A percentile compares a stretch with the other conserved stretches of the same genome.
Evolutionary conservation across 192 early-diverging fungal genomes (phyloP).

Genomic region (Tieghemiomyces parasiticus): DNA sequence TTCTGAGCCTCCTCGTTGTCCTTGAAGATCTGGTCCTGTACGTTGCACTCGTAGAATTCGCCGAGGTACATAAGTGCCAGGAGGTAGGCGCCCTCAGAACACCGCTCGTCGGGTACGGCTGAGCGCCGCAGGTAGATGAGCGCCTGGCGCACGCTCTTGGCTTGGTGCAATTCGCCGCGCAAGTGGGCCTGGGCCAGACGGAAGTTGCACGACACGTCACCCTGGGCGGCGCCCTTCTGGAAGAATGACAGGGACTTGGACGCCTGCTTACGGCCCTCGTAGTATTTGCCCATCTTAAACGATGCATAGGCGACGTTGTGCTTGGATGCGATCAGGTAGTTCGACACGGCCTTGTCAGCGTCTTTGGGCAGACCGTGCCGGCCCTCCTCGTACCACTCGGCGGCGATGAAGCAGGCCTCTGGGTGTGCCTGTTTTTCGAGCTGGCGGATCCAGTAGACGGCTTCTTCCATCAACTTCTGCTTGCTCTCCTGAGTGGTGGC

Average conservation of each 20-base stretch:
- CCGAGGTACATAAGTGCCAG: slow-evolving; percentile 67
- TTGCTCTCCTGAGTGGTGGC: slow-evolving; percentile 17
- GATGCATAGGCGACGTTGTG: slow-evolving; percentile 45
- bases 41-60: slow-evolving; percentile 38
- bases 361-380: slow-evolving; percentile 38
- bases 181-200: slow-evolving; percentile 64
- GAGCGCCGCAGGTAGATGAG: slow-evolving; percentile 71
- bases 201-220: slow-evolving; percentile 51
- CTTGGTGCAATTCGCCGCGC: slow-evolving; percentile 51
- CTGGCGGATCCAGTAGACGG: slow-evolving; percentile 55
- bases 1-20: slow-evolving; percentile 60
- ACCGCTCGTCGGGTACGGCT: slow-evolving; percentile 49
- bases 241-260: slow-evolving; percentile 50
- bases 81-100: slow-evolving; percentile 60
- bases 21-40: slow-evolving; percentile 47
- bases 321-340: slow-evolving; percentile 46
- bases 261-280: slow-evolving; percentile 42
- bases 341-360: slow-evolving; percentile 46
- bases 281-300: slow-evolving; percentile 43
- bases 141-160: slow-evolving; percentile 54
- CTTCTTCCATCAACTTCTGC: slow-evolving; percentile 37
- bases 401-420: slow-evolving; percentile 62
- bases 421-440: slow-evolving; percentile 49
- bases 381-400: slow-evolving; percentile 52
- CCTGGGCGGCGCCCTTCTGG: slow-evolving; percentile 48